Evolutionary conservation across 1,284 basidiomycete species (phyloP), one percentile per base, ranked within the genome.

Genomic region (Melampsora americana): DNA sequence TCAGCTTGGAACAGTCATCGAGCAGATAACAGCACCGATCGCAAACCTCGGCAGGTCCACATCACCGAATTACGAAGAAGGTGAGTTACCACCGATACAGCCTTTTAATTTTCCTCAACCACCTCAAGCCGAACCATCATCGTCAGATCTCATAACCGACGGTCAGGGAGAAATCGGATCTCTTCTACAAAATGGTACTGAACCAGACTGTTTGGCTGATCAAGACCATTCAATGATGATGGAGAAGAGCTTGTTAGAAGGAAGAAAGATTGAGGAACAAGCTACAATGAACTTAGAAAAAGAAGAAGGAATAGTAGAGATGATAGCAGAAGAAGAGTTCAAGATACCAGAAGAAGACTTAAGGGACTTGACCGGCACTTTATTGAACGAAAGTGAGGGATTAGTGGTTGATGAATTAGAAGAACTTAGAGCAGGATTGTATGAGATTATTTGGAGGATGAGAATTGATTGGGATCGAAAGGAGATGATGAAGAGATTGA

Each of bases 401-500:
- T 66, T 72, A 28, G 35, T 53, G 30, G 86, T 98, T 62, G 95
- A 99, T 81, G 89, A 97, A 82, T 87, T 99, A 2, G 95, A 98
- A 81, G 93, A 97, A 82, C 86, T 98, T 6, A 88, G 96, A 3
- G 94, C 95, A 5, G 88, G 88, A 0, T 90, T 89, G 79, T 88
- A 94, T 61, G 89, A 90, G 68, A 85, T 86, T 44, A 86, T 98
- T 23, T 98, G 95, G 93, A 85, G 88, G 23, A 88, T 89, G 78
- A 86, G 94, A 20, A 83, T 85, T 23, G 89, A 91, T 23, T 99
- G 96, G 95, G 87, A 97, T 81, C 86, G 95, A 64, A 86, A 88
- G 77, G 81, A 80, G 4, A 85, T 95, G 67, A 81, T 95, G 1
- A 48, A 62, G 2, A 75, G 79, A 16, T 70, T 82, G 26, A 56